Conservation (phyloP, 306 rosid genomes). For the Heteromeles arbutifolia region DNA sequence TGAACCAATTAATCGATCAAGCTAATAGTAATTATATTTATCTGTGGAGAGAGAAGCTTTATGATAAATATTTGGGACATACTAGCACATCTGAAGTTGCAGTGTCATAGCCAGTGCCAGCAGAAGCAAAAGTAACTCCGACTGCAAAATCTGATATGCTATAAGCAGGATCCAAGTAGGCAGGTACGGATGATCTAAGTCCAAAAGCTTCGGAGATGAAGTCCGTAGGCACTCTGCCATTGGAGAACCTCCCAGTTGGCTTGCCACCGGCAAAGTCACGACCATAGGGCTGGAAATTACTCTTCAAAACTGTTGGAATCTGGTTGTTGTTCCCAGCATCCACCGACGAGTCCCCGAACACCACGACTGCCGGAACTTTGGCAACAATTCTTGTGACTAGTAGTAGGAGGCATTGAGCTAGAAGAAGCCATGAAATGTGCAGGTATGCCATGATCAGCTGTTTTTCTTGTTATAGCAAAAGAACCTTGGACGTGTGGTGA, state of each 20-base stretch:
- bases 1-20: too few species aligned
- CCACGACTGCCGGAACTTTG: slow-evolving; percentile 58
- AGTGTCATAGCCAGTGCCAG: slow-evolving; percentile 87
- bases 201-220: slow-evolving; percentile 67
- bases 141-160: slow-evolving; percentile 68
- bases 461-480: neutral
- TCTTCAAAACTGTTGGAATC: slow-evolving; percentile 72
- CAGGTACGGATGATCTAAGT: slow-evolving; percentile 47
- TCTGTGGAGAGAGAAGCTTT: neutral
- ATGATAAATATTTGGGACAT: slow-evolving; percentile 11
- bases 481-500: neutral
- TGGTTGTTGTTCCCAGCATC: slow-evolving; percentile 94
- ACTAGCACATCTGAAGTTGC: slow-evolving; percentile 83
- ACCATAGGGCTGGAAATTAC: slow-evolving; percentile 87
- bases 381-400: slow-evolving; percentile 9
- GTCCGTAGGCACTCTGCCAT: slow-evolving; percentile 75
- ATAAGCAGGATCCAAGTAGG: slow-evolving; percentile 76
- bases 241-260: slow-evolving; percentile 79
- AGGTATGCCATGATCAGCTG: slow-evolving; percentile 1
- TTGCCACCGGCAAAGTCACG: slow-evolving; percentile 70
- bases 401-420: slow-evolving; percentile 14
- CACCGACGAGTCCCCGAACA: slow-evolving; percentile 85
- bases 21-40: neutral
- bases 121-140: slow-evolving; percentile 87
- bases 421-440: slow-evolving; percentile 19